Evolutionary conservation across 257 asterid species (phyloP), one percentile per base, ranked within the genome.

Genomic region (Primulina tabacum): DNA sequence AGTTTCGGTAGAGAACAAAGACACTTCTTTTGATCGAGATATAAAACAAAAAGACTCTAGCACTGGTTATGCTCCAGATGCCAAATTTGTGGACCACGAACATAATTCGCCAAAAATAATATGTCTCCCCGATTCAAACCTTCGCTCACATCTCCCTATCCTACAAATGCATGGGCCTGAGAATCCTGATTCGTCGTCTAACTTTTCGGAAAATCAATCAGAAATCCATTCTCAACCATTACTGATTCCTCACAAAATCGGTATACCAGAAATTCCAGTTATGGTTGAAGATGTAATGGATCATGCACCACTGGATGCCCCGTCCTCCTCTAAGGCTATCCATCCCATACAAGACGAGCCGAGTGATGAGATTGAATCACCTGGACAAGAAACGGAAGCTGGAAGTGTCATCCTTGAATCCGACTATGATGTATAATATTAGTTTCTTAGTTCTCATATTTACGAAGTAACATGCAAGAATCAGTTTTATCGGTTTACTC

Each of bases 281-380:
- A 71, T 69, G 69, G 80, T 79, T 69, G 88, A 85, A 83, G 91
- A 83, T 78, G 89, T 75, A 58, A 74, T 86, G 30, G 75, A 60
- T 55, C 65, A 28, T 37, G 16, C 72, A 70, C 82, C 86, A 55
- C 60, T 67, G 65, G 86, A 75, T 67, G 74, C 64, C 29, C 76
- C 73, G 5, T 70, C 76, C 18, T 72, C 80, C 65, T 71, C 84
- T 1, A 62, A 52, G 59, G 67, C 67, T 29, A 68, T 76, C 64
- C 78, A 79, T 16, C 77, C 17, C 14, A 78, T 80, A 37, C 81
- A 75, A 62, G 83, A 77, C 65, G 85, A 80, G 77, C 75, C 75
- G 20, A 71, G 73, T 67, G 84, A 86, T 37, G 83, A 69, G 69
- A 73, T 65, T 43, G 80, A 67, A 60, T 79, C 91, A 63, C 66